phyloP scores from a whole-genome alignment of 768 basidiomycete species.

The Gloeopeniophorella convolvens region DNA sequence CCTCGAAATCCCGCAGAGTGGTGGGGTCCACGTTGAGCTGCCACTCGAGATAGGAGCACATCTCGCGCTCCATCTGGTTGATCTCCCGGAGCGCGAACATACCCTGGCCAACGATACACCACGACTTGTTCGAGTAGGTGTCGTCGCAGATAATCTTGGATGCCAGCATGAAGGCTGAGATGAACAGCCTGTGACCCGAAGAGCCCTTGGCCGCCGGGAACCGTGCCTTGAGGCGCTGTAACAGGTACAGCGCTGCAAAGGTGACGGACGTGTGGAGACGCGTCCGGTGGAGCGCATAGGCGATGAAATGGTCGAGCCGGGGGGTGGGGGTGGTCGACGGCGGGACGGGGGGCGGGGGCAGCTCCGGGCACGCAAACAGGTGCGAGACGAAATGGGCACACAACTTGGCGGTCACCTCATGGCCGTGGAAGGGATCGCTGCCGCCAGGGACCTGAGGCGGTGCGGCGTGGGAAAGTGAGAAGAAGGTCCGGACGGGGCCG shows the following conservation, averaged over 20 bases:
- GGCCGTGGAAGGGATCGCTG: constrained; percentile 63
- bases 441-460: constrained; percentile 10
- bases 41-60: constrained; percentile 93
- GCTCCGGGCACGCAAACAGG: constrained; percentile 81
- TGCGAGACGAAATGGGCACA: constrained; percentile 78
- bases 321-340: constrained; percentile 30
- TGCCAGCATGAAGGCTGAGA: constrained; percentile 90
- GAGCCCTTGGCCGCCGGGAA: constrained; percentile 89
- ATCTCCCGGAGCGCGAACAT: constrained; percentile 75
- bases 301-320: constrained; percentile 70
- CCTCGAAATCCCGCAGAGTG: constrained; percentile 55
- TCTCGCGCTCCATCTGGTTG: constrained; percentile 95
- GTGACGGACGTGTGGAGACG: constrained; percentile 54
- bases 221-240: constrained; percentile 83
- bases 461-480: constrained; percentile 7
- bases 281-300: constrained; percentile 80
- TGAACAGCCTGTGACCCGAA: constrained; percentile 84
- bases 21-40: constrained; percentile 68
- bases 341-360: constrained; percentile 44
- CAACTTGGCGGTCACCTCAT: constrained; percentile 63
- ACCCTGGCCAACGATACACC: constrained; percentile 57
- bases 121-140: constrained; percentile 63
- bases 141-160: constrained; percentile 69
- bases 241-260: constrained; percentile 56
- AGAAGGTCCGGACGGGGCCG: constrained; percentile 11